Percentiles rank a stretch among this genome's conserved stretches.
Evolutionary conservation across 2,329 filamentous ascomycete genomes (phyloP).

Genomic region (Colletotrichum gloeosporioides): DNA sequence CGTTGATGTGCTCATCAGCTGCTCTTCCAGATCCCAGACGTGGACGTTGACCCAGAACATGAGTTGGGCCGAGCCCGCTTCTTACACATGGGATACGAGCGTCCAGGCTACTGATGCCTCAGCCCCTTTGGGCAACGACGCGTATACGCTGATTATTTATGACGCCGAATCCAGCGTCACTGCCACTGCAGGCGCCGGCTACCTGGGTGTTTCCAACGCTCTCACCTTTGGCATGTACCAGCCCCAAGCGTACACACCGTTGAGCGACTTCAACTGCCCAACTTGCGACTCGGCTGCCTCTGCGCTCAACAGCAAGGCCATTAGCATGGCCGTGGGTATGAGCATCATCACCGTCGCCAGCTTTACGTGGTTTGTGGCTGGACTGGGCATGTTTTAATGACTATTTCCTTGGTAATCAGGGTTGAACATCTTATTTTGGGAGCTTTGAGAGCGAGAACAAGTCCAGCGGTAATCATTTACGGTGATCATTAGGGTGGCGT

Average conservation of each 20-base stretch:
- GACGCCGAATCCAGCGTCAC: slow-evolving; percentile 59
- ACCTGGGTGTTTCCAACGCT: slow-evolving; percentile 52
- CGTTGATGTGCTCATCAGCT: slow-evolving; percentile 64
- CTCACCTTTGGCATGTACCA: slow-evolving; percentile 66
- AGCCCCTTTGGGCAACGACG: slow-evolving; percentile 54
- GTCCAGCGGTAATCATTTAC: slow-evolving; percentile 18
- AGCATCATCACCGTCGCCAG: slow-evolving; percentile 60
- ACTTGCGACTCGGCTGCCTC: slow-evolving; percentile 61
- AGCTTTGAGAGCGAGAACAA: neutral
- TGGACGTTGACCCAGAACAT: slow-evolving; percentile 71
- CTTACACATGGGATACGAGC: slow-evolving; percentile 62
- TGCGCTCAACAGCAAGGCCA: slow-evolving; percentile 49
- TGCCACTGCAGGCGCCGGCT: slow-evolving; percentile 59
- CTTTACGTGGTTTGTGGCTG: slow-evolving; percentile 67
- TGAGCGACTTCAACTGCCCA: slow-evolving; percentile 59
- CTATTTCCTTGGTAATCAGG: neutral
- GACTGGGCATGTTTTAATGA: slow-evolving; percentile 38
- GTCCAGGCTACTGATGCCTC: slow-evolving; percentile 50
- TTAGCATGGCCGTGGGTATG: slow-evolving; percentile 60
- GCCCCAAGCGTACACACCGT: slow-evolving; percentile 54
- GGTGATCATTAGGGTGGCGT: slow-evolving; percentile 13
- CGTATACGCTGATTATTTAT: slow-evolving; percentile 68
- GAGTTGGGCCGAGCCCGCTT: slow-evolving; percentile 56
- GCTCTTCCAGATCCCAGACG: slow-evolving; percentile 54
- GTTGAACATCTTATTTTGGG: slow-evolving; percentile 1